phyloP scores from a whole-genome alignment of 2,329 filamentous ascomycete genomes.

The Incumbomyces lentus region DNA sequence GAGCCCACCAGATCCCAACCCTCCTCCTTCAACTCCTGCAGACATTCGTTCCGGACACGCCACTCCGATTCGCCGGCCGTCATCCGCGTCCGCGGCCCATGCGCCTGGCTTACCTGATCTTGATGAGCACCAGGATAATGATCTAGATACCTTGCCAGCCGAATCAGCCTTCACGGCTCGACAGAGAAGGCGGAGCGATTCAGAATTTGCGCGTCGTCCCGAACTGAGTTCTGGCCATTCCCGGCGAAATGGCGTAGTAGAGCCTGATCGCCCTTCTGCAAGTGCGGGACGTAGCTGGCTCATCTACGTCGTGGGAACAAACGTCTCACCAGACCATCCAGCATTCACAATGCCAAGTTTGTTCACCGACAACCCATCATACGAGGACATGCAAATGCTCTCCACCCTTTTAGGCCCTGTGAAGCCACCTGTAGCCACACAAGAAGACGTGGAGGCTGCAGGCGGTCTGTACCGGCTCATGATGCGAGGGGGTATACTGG shows the following conservation, averaged over 20 bases:
- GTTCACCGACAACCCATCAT: slow-evolving; percentile 59
- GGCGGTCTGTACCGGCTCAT: slow-evolving; percentile 50
- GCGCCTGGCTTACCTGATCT: slow-evolving; percentile 29
- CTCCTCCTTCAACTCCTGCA: slow-evolving; percentile 54
- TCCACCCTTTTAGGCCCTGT: slow-evolving; percentile 57
- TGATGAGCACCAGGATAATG: slow-evolving; percentile 29
- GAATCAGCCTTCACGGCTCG: slow-evolving; percentile 36
- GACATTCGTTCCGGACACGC: slow-evolving; percentile 47
- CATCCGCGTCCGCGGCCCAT: slow-evolving; percentile 36
- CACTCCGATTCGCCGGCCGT: slow-evolving; percentile 37
- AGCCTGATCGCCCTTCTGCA: slow-evolving; percentile 41
- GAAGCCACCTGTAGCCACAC: slow-evolving; percentile 57
- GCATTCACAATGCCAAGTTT: slow-evolving; percentile 59
- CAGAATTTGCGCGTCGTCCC: slow-evolving; percentile 46
- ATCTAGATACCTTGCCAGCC: slow-evolving; percentile 21
- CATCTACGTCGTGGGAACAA: slow-evolving; percentile 61
- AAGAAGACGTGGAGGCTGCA: slow-evolving; percentile 53
- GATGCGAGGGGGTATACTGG: slow-evolving; percentile 30
- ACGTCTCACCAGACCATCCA: slow-evolving; percentile 59
- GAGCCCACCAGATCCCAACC: slow-evolving; percentile 47
- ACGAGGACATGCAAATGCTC: slow-evolving; percentile 62
- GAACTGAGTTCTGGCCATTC: slow-evolving; percentile 52
- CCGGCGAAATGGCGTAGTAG: slow-evolving; percentile 54
- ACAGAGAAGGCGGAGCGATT: slow-evolving; percentile 49
- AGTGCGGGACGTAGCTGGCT: slow-evolving; percentile 56